Conservation (phyloP, 1,284 basidiomycete genomes). For the Ustilago shanxiensis region DNA sequence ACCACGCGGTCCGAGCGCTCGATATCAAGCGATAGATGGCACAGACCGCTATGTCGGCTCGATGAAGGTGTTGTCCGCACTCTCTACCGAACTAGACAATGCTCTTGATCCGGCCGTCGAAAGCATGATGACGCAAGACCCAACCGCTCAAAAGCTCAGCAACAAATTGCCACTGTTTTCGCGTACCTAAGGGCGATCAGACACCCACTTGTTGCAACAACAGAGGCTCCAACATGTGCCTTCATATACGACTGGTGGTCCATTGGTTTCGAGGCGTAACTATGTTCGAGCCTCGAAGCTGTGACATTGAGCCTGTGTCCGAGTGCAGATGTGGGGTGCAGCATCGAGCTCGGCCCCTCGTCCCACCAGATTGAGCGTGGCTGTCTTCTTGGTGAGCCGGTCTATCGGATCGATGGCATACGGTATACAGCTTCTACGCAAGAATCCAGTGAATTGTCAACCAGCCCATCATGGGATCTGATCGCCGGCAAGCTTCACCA, state of each 20-base stretch:
- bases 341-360: not conserved
- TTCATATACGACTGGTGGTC: too few species aligned
- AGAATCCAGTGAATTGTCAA: too few species aligned
- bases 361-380: not conserved
- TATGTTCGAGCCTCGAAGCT: not conserved
- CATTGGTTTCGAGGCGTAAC: not conserved
- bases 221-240: not conserved
- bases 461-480: not conserved
- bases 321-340: not conserved
- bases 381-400: not conserved
- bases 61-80: not conserved
- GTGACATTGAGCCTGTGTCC: not conserved
- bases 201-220: not conserved
- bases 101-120: not conserved
- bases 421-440: not conserved
- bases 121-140: too few species aligned
- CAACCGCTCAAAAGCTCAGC: too few species aligned
- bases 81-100: not conserved
- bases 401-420: not conserved
- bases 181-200: not conserved
- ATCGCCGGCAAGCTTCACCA: slow-evolving; percentile 1
- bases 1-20: not conserved
- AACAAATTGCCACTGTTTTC: not conserved
- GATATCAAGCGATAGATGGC: not conserved
- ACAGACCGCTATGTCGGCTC: not conserved